Conservation (phyloP, 495 filamentous ascomycete species). For the Aspergillus indologenus region DNA sequence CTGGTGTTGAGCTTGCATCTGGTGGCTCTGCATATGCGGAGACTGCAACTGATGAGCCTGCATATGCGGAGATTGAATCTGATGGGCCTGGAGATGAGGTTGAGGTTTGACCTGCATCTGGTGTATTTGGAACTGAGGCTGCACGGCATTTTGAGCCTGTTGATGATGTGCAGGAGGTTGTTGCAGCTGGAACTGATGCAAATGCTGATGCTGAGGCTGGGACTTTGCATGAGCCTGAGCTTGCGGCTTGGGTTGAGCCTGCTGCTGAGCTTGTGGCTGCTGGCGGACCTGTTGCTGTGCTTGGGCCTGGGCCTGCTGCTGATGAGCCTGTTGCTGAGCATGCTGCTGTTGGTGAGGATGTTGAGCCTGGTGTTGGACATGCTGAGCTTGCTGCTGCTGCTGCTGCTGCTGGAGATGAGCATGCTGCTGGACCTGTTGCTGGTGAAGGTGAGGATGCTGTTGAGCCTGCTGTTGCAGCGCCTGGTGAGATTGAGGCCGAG, state of each 20-base stretch:
- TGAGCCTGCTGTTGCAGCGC: neutral
- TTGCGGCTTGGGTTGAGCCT: constrained; percentile 3
- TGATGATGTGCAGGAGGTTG: neutral
- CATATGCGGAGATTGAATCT: constrained; percentile 1
- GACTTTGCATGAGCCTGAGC: constrained; percentile 1
- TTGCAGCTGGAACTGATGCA: constrained; percentile 4
- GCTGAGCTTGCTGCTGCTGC: neutral
- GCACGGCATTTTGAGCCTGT: neutral
- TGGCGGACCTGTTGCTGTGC: constrained; percentile 4
- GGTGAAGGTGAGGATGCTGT: neutral
- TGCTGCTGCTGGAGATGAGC: constrained; percentile 3
- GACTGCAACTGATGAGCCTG: neutral
- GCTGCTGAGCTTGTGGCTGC: constrained; percentile 6
- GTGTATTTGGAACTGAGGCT: constrained; percentile 5
- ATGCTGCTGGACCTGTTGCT: neutral
- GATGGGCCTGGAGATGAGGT: constrained; percentile 7
- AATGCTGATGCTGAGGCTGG: constrained; percentile 7
- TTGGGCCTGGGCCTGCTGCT: constrained; percentile 3
- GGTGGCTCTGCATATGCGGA: constrained; percentile 3
- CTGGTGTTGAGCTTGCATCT: constrained; percentile 5
- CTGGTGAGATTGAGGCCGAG: neutral
- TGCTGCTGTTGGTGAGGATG: constrained; percentile 5
- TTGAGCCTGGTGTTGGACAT: neutral
- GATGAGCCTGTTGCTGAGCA: constrained; percentile 1
- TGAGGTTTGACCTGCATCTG: constrained; percentile 8